phyloP scores from a whole-genome alignment of 140 eudicot species.

The Bidens hawaiensis region DNA sequence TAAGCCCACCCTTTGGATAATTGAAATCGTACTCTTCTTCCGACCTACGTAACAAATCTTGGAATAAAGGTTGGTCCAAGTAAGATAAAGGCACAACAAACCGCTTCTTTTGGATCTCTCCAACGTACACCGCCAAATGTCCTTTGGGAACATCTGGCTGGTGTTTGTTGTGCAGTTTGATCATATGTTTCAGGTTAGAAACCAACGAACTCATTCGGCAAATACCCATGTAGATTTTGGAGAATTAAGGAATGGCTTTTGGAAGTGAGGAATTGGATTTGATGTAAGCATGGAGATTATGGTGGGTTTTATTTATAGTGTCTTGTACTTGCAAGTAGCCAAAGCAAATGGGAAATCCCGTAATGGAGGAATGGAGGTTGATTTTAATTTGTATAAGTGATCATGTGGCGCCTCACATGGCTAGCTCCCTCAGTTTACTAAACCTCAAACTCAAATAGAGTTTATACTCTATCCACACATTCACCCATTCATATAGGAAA shows the following conservation, averaged over 20 bases:
- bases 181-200: constrained; percentile 24
- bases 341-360: constrained; percentile 16
- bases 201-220: constrained; percentile 22
- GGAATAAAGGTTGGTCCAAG: constrained; percentile 45
- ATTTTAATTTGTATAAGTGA: constrained; percentile 3
- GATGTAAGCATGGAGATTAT: not conserved
- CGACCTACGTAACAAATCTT: constrained; percentile 34
- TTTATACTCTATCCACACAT: constrained; percentile 19
- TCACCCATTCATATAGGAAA: not conserved
- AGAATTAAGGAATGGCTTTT: not conserved
- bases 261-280: not conserved
- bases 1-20: constrained; percentile 55
- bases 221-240: constrained; percentile 10
- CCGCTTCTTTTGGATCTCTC: constrained; percentile 37
- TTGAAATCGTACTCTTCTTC: constrained; percentile 44
- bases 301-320: constrained; percentile 16
- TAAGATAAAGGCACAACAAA: constrained; percentile 44
- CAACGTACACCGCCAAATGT: constrained; percentile 43
- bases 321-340: constrained; percentile 15
- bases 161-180: constrained; percentile 28
- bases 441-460: not conserved
- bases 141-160: constrained; percentile 44
- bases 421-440: constrained; percentile 11
- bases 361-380: constrained; percentile 20
- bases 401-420: constrained; percentile 22